Evolutionary conservation across 2,329 filamentous ascomycete species (phyloP).

Genomic region (Fusarium citri): DNA sequence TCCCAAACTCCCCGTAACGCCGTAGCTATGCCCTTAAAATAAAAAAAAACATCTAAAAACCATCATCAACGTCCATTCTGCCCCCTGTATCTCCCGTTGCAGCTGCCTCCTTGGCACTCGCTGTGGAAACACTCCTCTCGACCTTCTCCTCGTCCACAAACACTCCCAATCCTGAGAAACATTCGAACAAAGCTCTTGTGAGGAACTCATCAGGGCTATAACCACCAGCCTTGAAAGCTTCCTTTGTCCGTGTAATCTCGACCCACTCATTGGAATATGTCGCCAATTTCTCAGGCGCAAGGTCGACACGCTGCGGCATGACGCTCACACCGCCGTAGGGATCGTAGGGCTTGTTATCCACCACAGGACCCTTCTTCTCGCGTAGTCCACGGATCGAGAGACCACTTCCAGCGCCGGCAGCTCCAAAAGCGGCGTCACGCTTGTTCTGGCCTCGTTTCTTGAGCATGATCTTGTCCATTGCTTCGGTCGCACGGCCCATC

Average conservation of each 20-base stretch:
- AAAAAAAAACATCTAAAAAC: constrained; percentile 50
- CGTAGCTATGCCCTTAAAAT: constrained; percentile 40
- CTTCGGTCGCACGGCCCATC: constrained; percentile 68
- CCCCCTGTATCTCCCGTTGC: constrained; percentile 48
- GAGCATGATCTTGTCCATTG: constrained; percentile 71
- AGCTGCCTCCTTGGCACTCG: constrained; percentile 53
- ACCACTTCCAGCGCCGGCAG: constrained; percentile 46
- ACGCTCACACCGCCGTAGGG: constrained; percentile 83
- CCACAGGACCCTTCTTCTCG: constrained; percentile 61
- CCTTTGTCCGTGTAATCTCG: constrained; percentile 72
- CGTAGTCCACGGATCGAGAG: constrained; percentile 85
- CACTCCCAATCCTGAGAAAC: constrained; percentile 88
- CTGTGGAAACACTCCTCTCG: constrained; percentile 51
- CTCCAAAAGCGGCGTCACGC: constrained; percentile 52
- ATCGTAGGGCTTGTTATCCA: constrained; percentile 82
- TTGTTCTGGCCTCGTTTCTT: constrained; percentile 75
- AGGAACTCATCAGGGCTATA: constrained; percentile 88
- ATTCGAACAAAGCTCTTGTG: constrained; percentile 82
- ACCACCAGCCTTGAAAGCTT: constrained; percentile 78
- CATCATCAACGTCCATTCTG: constrained; percentile 63
- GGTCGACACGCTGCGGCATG: constrained; percentile 74
- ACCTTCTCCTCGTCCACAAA: constrained; percentile 83
- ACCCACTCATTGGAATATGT: constrained; percentile 82
- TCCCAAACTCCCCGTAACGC: constrained; percentile 38
- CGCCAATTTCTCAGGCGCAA: constrained; percentile 62